Conservation (phyloP, 257 asterid genomes). For the Solanum ossicruentum region DNA sequence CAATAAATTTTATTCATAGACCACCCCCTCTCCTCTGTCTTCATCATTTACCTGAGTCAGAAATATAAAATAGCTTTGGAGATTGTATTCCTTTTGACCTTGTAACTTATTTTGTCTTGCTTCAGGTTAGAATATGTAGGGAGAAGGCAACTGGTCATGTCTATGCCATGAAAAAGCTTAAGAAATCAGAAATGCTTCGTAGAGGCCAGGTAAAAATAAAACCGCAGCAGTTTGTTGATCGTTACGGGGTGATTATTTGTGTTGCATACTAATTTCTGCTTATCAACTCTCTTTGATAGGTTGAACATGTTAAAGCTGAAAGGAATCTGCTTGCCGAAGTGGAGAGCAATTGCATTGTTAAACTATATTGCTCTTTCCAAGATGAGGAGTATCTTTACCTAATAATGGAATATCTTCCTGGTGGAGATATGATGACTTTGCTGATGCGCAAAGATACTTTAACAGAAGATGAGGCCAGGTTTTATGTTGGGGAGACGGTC, state of each 20-base stretch:
- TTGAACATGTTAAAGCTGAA: constrained; percentile 91
- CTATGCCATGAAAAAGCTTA: constrained; percentile 95
- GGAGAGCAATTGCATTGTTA: constrained; percentile 93
- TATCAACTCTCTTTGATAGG: constrained; percentile 26
- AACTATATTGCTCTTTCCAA: constrained; percentile 94
- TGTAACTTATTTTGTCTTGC: not conserved
- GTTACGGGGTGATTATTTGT: constrained; percentile 1
- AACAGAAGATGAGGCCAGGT: constrained; percentile 84
- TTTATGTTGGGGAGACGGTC: constrained; percentile 89
- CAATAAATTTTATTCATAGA: not conserved
- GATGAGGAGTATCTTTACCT: constrained; percentile 92
- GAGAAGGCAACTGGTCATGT: constrained; percentile 88
- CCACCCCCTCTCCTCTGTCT: not conserved
- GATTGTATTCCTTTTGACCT: not conserved
- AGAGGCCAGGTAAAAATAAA: constrained; percentile 72
- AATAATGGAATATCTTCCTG: constrained; percentile 95
- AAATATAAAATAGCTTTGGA: not conserved
- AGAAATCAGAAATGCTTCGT: constrained; percentile 98
- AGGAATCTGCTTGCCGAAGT: constrained; percentile 92
- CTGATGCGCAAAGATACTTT: constrained; percentile 91
- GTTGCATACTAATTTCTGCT: not conserved
- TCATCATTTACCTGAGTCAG: not conserved
- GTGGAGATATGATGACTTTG: constrained; percentile 99
- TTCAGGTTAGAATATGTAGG: constrained; percentile 84
- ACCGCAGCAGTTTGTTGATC: not conserved